These are phyloP conservation scores for Jackrogersella minutella DNA, from an alignment of 495 filamentous ascomycete genomes.

Conservation along the genomic window DNA sequence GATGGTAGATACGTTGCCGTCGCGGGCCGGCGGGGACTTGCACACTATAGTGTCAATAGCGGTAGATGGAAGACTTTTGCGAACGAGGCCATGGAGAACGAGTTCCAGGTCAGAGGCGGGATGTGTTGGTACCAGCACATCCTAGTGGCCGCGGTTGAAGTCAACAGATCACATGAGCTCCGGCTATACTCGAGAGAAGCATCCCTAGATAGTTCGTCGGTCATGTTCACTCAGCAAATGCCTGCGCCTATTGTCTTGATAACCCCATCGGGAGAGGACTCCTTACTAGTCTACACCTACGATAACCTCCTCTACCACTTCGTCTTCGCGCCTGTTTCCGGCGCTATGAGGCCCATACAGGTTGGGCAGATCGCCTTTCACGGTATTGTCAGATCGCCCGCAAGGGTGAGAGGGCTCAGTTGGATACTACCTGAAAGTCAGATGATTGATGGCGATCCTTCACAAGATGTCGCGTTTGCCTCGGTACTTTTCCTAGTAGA, in stretches of 20 bases:
- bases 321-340: slow-evolving; percentile 75
- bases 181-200: slow-evolving; percentile 91
- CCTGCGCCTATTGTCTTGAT: slow-evolving; percentile 86
- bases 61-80: slow-evolving; percentile 95
- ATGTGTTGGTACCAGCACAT: slow-evolving; percentile 99
- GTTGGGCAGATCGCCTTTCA: slow-evolving; percentile 97
- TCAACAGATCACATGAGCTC: slow-evolving; percentile 82
- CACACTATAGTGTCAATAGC: slow-evolving; percentile 94
- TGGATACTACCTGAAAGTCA: slow-evolving; percentile 96
- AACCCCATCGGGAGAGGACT: slow-evolving; percentile 89
- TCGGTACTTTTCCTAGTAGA: slow-evolving; percentile 95
- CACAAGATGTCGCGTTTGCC: slow-evolving; percentile 93
- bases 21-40: slow-evolving; percentile 88
- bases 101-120: slow-evolving; percentile 90
- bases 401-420: slow-evolving; percentile 88
- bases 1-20: slow-evolving; percentile 96
- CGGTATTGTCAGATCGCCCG: slow-evolving; percentile 93
- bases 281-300: slow-evolving; percentile 93
- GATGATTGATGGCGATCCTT: slow-evolving; percentile 88
- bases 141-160: slow-evolving; percentile 90
- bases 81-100: slow-evolving; percentile 80
- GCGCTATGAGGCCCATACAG: slow-evolving; percentile 78
- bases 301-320: slow-evolving; percentile 97
- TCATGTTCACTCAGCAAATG: slow-evolving; percentile 78
- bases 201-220: slow-evolving; percentile 72